Percentiles rank a stretch among this genome's conserved stretches.
These are phyloP conservation scores for Proliferodiscus dingleyae DNA, from an alignment of 2,329 filamentous ascomycete genomes.

Conservation along the genomic window DNA sequence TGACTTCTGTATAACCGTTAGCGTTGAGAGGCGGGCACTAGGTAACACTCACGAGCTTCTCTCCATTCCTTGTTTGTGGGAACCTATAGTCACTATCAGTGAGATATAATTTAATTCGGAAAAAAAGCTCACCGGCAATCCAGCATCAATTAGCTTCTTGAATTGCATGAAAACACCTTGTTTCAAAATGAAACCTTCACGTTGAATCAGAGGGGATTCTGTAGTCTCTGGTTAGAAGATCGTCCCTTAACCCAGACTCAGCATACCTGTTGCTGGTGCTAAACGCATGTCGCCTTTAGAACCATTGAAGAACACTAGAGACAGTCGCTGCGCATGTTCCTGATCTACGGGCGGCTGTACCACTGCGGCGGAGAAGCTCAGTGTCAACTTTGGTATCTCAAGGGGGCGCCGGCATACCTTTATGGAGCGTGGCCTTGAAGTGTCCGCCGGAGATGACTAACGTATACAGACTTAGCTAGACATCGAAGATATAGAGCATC, in stretches of 20 bases:
- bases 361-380: conserved; percentile 23
- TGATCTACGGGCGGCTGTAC: conserved; percentile 40
- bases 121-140: conserved; percentile 25
- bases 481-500: not conserved
- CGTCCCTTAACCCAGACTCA: too few relatives aligned
- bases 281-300: conserved; percentile 41
- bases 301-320: conserved; percentile 42
- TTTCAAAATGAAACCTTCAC: conserved; percentile 40
- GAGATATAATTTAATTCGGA: not conserved
- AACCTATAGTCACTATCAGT: not conserved
- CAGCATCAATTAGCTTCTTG: conserved; percentile 37
- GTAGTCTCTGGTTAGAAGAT: conserved; percentile 4
- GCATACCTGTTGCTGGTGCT: conserved; percentile 32
- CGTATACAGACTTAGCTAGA: not conserved
- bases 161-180: conserved; percentile 44
- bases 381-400: not conserved
- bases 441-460: conserved; percentile 42
- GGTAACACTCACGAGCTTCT: conserved; percentile 29
- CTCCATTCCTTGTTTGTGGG: conserved; percentile 36
- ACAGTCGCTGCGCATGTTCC: conserved; percentile 36
- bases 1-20: conserved; percentile 12
- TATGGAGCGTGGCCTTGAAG: conserved; percentile 42
- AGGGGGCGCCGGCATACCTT: conserved; percentile 9
- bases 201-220: conserved; percentile 35
- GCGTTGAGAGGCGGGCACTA: not conserved